Base-by-base conservation (phyloP, 2,329 filamentous ascomycete species). In the Aureobasidium sp. region DNA sequence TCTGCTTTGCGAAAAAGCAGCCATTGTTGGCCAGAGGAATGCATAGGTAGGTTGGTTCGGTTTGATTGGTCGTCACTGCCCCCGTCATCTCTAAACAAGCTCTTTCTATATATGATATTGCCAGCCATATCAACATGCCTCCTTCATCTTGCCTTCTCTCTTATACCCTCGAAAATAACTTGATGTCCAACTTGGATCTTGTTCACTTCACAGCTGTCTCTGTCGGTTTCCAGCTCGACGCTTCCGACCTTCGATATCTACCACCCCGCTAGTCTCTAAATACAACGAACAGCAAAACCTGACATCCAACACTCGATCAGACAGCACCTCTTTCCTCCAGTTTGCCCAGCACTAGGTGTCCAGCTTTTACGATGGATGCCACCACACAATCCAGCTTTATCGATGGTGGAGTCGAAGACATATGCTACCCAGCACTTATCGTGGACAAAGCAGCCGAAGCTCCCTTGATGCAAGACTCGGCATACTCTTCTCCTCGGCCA, bases 21-120 rank as follows among this genome's bases (percentile, higher is more conserved):
- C 25, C 34, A 30, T 25, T 27, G 53, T 41, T 39, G 54, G 14
- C 44, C 11, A 41, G 34, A 49, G 42, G 44, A 59, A 30, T 59
- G 42, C 30, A 36, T n/a, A 48, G 16, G 29, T 44, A 9, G 34
- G 55, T 59, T 59, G 55, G 55, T 48, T 32, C 14, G 8, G 13
- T 59, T 39, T 49, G 44, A 59, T 59, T 59, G 55, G 55, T 16
- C 5, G 16, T 41, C 54, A 45, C 41, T 58, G 42, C 39, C 54
- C 54, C 37, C 14, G 5, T 47, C 29, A 13, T 36, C 37, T 45
- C 25, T 39, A 14, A 21, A 2, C 42, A 45, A 29, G 10, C 10
- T 16, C n/a, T 14, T 49, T 21, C 55, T 49, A 59, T 59, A 59
- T 59, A 48, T 59, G 44, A 34, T 41, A 34, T 10, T 44, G 34